These are phyloP conservation scores for Aspergillus quadricinctus DNA, from an alignment of 2,329 filamentous ascomycete genomes.

Conservation along the genomic window DNA sequence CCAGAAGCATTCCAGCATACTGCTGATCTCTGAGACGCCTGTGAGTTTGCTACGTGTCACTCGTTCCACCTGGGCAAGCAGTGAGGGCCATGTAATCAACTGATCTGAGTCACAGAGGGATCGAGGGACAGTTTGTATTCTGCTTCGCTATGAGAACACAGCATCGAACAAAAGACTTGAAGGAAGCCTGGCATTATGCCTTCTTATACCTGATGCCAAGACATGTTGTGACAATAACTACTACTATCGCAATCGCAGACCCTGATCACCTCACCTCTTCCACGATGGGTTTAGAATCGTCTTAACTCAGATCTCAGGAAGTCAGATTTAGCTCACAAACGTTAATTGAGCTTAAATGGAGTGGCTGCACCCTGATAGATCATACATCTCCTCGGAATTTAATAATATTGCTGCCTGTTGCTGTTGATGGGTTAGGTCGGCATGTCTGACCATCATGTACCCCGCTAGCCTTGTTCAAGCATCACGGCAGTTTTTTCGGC, in stretches of 20 bases:
- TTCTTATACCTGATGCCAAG: conserved; percentile 19
- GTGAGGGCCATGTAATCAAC: too few relatives aligned
- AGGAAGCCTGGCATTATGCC: conserved; percentile 1
- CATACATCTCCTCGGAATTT: neutral
- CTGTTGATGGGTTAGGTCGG: conserved; percentile 6
- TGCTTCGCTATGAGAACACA: too few relatives aligned
- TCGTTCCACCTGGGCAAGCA: too few relatives aligned
- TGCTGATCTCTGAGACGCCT: too few relatives aligned
- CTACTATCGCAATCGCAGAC: conserved; percentile 26
- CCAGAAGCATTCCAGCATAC: too few relatives aligned
- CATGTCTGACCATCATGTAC: conserved; percentile 8
- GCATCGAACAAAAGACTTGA: neutral
- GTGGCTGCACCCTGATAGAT: neutral
- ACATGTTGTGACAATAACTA: conserved; percentile 13
- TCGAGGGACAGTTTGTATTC: neutral
- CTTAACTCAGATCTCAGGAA: neutral
- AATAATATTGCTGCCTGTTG: neutral
- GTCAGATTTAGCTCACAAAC: conserved; percentile 16
- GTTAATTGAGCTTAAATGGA: conserved; percentile 21
- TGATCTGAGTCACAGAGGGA: neutral
- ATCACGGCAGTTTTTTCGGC: conserved; percentile 29
- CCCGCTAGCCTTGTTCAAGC: conserved; percentile 14
- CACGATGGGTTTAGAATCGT: conserved; percentile 11
- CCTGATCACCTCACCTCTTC: conserved; percentile 29
- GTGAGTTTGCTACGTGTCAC: too few relatives aligned